Evolutionary conservation across 768 basidiomycete genomes (phyloP), one percentile per base, ranked within the genome.

Genomic region (Russula lepida): DNA sequence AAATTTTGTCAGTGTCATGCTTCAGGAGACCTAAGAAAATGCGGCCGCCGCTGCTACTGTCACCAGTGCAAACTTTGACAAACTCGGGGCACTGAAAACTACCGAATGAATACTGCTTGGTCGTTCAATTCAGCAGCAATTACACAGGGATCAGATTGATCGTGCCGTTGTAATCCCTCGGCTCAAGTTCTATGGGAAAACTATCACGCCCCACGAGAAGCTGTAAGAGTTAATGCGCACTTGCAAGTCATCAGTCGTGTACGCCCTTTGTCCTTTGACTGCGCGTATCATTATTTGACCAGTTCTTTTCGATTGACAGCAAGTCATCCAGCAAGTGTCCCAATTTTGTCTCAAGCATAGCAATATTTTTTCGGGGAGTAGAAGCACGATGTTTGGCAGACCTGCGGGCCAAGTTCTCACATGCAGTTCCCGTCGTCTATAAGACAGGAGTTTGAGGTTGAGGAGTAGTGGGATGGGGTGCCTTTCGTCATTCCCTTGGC

Each of bases 221-320:
- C n/a, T n/a, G n/a, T n/a, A n/a, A n/a, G n/a, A n/a, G n/a, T n/a
- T n/a, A n/a, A n/a, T 69, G 89, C 92, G 19, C 78, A n/a, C n/a
- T 75, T 98, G 41, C 95, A 98, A 75, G 75, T 78, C n/a, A 92
- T 98, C 64, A 98, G 98, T 76, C 95, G 98, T 81, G 92, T 89
- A 52, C 58, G 84, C n/a, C 43, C 33, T 17, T 21, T 5, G 17
- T 37, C 55, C 28, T 37, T 25, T 21, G 41, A 6, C 6, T 25
- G 25, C 8, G 6, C 6, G 2, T 19, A 9, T 28, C 37, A 19
- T 49, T 4, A 23, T n/a, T 25, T 46, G 53, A 62, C 60, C 13
- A 54, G 23, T 52, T 7, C 4, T 33, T 37, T 17, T 13, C 11
- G 0, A 9, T 49, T 12, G 6, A 28, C 68, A 95, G 92, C 85